These are phyloP conservation scores for Mycena chlorophos DNA, from an alignment of 768 basidiomycete species.

Conservation along the genomic window DNA sequence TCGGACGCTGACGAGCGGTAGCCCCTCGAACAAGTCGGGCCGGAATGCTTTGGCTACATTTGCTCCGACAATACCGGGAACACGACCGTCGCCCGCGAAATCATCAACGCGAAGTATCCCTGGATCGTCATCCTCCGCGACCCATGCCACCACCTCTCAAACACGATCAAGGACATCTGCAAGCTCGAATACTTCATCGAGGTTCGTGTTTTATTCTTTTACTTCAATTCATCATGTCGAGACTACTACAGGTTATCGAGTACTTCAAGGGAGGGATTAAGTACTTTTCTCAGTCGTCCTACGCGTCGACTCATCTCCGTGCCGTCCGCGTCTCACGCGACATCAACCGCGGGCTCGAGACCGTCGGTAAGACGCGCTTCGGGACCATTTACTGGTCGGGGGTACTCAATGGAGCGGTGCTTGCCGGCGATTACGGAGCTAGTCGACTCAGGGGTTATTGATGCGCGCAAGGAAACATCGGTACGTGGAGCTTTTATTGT, in stretches of 20 bases:
- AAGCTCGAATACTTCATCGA: constrained; percentile 11
- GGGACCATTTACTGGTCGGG: constrained; percentile 23
- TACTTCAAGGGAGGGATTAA: constrained; percentile 8
- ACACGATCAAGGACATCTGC: constrained; percentile 17
- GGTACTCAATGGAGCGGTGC: constrained; percentile 11
- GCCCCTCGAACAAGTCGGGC: constrained; percentile 19
- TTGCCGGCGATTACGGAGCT: constrained; percentile 21
- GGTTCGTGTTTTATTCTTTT: background rate
- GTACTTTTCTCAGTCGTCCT: constrained; percentile 17
- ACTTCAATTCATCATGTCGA: background rate
- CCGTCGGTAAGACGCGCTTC: constrained; percentile 27
- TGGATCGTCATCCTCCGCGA: constrained; percentile 23
- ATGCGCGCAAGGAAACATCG: background rate
- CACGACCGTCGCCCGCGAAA: constrained; percentile 12
- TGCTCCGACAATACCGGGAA: constrained; percentile 28
- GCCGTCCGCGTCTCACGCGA: constrained; percentile 2
- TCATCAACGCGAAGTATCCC: constrained; percentile 5
- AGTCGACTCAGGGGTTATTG: background rate
- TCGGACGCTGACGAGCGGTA: constrained; percentile 16
- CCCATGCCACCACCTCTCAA: constrained; percentile 22
- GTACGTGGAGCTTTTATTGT: background rate
- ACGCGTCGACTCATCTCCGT: constrained; percentile 12
- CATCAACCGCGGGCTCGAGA: constrained; percentile 19
- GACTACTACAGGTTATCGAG: background rate
- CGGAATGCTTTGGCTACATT: constrained; percentile 12